Percentiles rank a stretch among this genome's conserved stretches.
Conservation (phyloP, 2,329 filamentous ascomycete genomes). For the Aspergillus phoenicis region DNA sequence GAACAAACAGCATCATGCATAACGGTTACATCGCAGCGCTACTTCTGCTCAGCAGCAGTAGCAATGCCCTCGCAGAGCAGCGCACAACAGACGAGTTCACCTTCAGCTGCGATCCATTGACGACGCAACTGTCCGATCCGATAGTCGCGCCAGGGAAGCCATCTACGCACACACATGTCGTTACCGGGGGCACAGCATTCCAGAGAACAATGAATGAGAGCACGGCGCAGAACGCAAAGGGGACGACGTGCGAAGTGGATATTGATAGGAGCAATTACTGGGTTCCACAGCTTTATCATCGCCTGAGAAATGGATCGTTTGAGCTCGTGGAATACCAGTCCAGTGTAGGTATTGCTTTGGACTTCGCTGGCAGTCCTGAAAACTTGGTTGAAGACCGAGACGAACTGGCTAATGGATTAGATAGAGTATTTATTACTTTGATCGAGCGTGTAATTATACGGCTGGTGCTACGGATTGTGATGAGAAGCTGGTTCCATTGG, state of each 20-base stretch:
- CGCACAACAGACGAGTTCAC: slow-evolving; percentile 22
- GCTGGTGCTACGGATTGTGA: slow-evolving; percentile 17
- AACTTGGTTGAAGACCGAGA: background rate
- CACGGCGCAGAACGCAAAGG: slow-evolving; percentile 47
- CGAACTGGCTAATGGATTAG: slow-evolving; percentile 14
- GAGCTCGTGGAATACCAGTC: slow-evolving; percentile 23
- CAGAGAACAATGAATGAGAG: slow-evolving; percentile 62
- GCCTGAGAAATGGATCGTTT: slow-evolving; percentile 15
- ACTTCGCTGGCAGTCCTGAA: background rate
- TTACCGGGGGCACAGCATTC: slow-evolving; percentile 72
- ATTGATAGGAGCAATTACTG: slow-evolving; percentile 76
- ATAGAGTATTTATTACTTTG: slow-evolving; percentile 27
- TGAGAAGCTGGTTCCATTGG: slow-evolving; percentile 11
- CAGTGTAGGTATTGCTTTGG: slow-evolving; percentile 17
- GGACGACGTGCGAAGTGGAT: slow-evolving; percentile 63
- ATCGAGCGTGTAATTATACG: slow-evolving; percentile 25
- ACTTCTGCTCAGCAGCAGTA: background rate
- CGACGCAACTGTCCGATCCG: slow-evolving; percentile 57
- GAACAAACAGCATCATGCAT: background rate
- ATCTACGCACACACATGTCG: slow-evolving; percentile 67
- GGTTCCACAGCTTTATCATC: slow-evolving; percentile 71
- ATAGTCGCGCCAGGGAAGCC: slow-evolving; percentile 64
- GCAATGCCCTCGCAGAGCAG: background rate
- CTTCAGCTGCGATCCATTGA: slow-evolving; percentile 31
- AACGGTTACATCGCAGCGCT: background rate